Percentiles rank a stretch among this genome's conserved stretches.
Conservation (phyloP, 768 basidiomycete species). For the Lentinus tigrinus region DNA sequence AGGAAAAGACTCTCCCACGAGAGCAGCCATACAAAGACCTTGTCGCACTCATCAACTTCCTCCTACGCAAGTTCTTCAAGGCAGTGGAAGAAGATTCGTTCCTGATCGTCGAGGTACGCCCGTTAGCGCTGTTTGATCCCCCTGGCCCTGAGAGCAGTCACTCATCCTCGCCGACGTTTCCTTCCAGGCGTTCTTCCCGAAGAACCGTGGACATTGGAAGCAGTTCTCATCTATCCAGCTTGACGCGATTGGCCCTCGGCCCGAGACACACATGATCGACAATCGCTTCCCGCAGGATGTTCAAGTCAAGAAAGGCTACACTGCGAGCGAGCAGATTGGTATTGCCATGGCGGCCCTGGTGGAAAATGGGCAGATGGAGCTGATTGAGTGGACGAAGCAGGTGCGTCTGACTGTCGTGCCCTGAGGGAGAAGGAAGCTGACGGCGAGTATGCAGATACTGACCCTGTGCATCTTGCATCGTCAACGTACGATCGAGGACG, state of each 20-base stretch:
- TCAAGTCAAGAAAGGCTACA: slow-evolving; percentile 81
- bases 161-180: background rate
- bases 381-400: slow-evolving; percentile 80
- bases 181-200: slow-evolving; percentile 80
- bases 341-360: slow-evolving; percentile 76
- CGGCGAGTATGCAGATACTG: slow-evolving; percentile 48
- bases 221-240: slow-evolving; percentile 78
- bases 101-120: slow-evolving; percentile 78
- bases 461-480: slow-evolving; percentile 57
- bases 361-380: slow-evolving; percentile 57
- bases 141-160: background rate
- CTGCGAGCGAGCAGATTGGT: slow-evolving; percentile 87
- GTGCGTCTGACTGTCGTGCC: slow-evolving; percentile 51
- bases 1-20: slow-evolving; percentile 75
- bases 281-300: slow-evolving; percentile 62
- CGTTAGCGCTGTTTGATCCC: slow-evolving; percentile 23
- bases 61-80: slow-evolving; percentile 95
- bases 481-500: slow-evolving; percentile 58
- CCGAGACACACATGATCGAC: slow-evolving; percentile 37
- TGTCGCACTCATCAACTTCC: slow-evolving; percentile 76
- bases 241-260: slow-evolving; percentile 40
- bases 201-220: slow-evolving; percentile 86
- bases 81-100: slow-evolving; percentile 80
- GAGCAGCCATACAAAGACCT: slow-evolving; percentile 84
- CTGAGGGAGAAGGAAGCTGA: too few relatives aligned